A percentile compares a stretch with the other conserved stretches of the same genome.
These are phyloP conservation scores for Ehretia macrophylla DNA, from an alignment of 257 asterid species.

Conservation along the genomic window DNA sequence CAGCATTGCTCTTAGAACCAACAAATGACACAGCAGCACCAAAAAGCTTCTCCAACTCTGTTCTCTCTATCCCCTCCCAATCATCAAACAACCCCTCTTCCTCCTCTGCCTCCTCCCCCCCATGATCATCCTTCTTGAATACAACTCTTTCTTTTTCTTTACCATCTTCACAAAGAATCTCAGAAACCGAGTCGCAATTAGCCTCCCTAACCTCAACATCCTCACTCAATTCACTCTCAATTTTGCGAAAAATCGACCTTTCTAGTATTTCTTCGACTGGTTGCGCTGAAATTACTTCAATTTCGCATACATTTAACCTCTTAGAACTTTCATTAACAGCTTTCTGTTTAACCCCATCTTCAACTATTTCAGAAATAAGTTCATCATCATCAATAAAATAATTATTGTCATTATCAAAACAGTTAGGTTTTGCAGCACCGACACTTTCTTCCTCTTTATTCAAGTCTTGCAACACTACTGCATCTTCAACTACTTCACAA, in stretches of 20 bases:
- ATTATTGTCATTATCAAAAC: too few relatives aligned
- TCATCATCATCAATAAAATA: neutral
- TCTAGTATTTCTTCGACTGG: constrained; percentile 4
- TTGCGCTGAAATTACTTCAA: too few relatives aligned
- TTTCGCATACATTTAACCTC: constrained; percentile 9
- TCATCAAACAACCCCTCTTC: constrained; percentile 37
- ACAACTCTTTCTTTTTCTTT: neutral
- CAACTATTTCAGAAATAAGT: constrained; percentile 2
- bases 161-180: constrained; percentile 11
- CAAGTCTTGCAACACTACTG: neutral
- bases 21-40: constrained; percentile 59
- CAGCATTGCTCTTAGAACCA: constrained; percentile 31
- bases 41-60: constrained; percentile 54
- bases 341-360: constrained; percentile 1
- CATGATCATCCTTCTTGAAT: neutral
- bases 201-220: constrained; percentile 4
- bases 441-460: neutral
- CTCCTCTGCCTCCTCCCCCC: constrained; percentile 11
- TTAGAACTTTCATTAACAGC: constrained; percentile 12
- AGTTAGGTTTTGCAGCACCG: too few relatives aligned
- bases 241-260: neutral
- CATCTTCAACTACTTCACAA: constrained; percentile 4
- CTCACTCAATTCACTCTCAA: constrained; percentile 4
- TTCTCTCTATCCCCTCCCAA: constrained; percentile 81
- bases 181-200: too few relatives aligned